A percentile compares a stretch with the other conserved stretches of the same genome.
Evolutionary conservation across 495 filamentous ascomycete genomes (phyloP).

Genomic region (Penicillium psychrofluorescens): DNA sequence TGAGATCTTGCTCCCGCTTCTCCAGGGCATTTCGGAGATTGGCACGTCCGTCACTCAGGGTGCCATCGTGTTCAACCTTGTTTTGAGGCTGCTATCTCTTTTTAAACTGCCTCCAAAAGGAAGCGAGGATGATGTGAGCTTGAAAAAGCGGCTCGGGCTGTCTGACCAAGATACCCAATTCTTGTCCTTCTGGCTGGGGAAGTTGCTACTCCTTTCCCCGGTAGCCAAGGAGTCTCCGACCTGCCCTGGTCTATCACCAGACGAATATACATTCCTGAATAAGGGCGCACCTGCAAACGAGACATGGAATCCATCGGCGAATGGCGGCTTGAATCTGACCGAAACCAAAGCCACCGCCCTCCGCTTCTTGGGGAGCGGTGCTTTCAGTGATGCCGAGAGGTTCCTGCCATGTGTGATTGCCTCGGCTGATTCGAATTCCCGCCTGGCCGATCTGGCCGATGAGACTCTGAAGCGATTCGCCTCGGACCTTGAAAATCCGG

Average conservation of each 20-base stretch:
- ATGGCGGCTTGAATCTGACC: conserved; percentile 56
- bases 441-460: conserved; percentile 72
- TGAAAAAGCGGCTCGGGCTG: conserved; percentile 63
- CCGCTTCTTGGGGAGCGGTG: conserved; percentile 71
- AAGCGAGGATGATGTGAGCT: conserved; percentile 62
- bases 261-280: conserved; percentile 67
- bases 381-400: conserved; percentile 71
- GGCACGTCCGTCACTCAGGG: conserved; percentile 54
- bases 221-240: conserved; percentile 30
- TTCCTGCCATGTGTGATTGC: conserved; percentile 81
- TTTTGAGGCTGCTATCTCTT: conserved; percentile 65
- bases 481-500: conserved; percentile 60
- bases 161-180: conserved; percentile 63
- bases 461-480: conserved; percentile 73
- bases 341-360: conserved; percentile 61
- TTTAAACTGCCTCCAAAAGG: conserved; percentile 69
- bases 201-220: conserved; percentile 64
- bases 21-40: conserved; percentile 66
- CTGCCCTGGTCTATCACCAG: conserved; percentile 62
- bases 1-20: conserved; percentile 61
- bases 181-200: conserved; percentile 69
- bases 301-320: conserved; percentile 55
- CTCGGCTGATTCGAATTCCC: conserved; percentile 72
- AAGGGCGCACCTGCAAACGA: conserved; percentile 50
- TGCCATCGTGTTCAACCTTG: conserved; percentile 73